phyloP scores from a whole-genome alignment of 441 rosid species.

The Mallotus repandus region DNA sequence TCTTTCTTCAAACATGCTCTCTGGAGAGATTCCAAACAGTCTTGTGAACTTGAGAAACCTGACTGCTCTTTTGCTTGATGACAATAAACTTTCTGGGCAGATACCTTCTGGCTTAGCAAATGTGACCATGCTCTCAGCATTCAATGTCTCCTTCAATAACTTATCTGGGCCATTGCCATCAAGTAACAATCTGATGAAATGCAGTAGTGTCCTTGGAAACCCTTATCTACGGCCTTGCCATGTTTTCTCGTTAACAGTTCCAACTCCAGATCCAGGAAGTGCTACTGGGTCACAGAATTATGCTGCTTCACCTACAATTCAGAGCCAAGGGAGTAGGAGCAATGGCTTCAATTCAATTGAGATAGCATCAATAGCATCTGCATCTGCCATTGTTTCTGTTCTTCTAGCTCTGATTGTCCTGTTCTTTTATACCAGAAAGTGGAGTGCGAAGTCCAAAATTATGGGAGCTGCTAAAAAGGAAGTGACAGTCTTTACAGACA shows the following conservation, averaged over 20 bases:
- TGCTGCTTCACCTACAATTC: constrained; percentile 26
- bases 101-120: constrained; percentile 54
- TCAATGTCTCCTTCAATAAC: constrained; percentile 60
- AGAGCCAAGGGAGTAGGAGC: constrained; percentile 17
- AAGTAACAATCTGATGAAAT: constrained; percentile 39
- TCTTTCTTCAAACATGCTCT: constrained; percentile 55
- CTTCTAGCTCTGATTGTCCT: constrained; percentile 62
- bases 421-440: constrained; percentile 56
- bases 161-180: constrained; percentile 54
- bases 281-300: constrained; percentile 25
- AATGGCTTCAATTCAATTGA: constrained; percentile 58
- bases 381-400: constrained; percentile 72
- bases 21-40: constrained; percentile 48
- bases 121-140: constrained; percentile 37
- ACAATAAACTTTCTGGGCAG: constrained; percentile 55
- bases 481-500: constrained; percentile 61
- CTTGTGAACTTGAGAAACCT: constrained; percentile 49
- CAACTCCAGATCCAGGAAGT: constrained; percentile 35
- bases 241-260: constrained; percentile 30
- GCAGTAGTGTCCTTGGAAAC: constrained; percentile 54
- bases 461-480: constrained; percentile 51
- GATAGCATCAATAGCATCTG: constrained; percentile 78
- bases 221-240: constrained; percentile 49
- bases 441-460: constrained; percentile 51
- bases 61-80: constrained; percentile 50